These are phyloP conservation scores for Fusarium sp. DNA, from an alignment of 2,329 filamentous ascomycete genomes.

Conservation along the genomic window DNA sequence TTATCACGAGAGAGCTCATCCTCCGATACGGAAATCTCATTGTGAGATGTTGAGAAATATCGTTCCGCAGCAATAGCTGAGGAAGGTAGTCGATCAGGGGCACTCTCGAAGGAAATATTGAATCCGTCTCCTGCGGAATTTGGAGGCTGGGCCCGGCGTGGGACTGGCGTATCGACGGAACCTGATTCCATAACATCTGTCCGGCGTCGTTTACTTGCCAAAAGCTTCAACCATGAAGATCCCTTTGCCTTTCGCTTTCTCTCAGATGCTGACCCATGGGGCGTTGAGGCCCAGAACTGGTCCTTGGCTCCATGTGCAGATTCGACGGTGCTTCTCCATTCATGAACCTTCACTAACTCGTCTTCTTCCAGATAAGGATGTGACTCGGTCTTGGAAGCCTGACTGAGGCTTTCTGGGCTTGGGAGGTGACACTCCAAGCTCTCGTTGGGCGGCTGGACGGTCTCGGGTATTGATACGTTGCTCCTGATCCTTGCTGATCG, in stretches of 20 bases:
- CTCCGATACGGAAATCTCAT: conserved; percentile 12
- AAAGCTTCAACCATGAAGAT: conserved; percentile 48
- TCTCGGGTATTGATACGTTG: conserved; percentile 30
- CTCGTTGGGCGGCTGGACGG: conserved; percentile 19
- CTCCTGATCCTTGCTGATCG: conserved; percentile 25
- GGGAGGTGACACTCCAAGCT: conserved; percentile 53
- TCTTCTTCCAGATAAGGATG: conserved; percentile 47
- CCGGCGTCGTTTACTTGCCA: conserved; percentile 44
- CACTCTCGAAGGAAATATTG: conserved; percentile 36
- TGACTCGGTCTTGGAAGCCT: conserved; percentile 41
- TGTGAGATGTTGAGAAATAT: neutral
- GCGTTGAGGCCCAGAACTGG: conserved; percentile 38
- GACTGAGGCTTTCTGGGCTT: conserved; percentile 53
- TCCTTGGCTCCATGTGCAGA: conserved; percentile 18
- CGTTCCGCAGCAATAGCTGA: conserved; percentile 9
- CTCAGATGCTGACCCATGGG: conserved; percentile 25
- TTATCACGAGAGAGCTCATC: conserved; percentile 30
- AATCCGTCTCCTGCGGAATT: neutral
- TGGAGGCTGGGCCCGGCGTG: conserved; percentile 10
- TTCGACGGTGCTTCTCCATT: conserved; percentile 47
- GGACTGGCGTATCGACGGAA: conserved; percentile 36
- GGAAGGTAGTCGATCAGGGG: conserved; percentile 29
- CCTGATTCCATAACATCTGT: conserved; percentile 36
- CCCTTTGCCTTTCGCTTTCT: conserved; percentile 42
- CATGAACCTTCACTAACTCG: conserved; percentile 46